Conservation (phyloP, 1,284 basidiomycete genomes). For the Boletellus deceptivus region DNA sequence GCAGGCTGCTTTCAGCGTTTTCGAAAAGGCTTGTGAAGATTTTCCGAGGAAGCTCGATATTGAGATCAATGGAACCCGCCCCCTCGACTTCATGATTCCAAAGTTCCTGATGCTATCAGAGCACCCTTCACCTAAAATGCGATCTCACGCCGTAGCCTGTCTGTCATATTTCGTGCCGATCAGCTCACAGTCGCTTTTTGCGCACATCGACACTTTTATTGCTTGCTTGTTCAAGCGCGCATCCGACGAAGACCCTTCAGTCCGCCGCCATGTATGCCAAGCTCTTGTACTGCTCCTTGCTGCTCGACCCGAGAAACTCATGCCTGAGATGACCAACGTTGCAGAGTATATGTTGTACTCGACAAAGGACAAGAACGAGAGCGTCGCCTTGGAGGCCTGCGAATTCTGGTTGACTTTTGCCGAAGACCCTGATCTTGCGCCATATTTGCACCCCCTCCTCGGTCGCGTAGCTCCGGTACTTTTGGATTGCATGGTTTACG, state of each 20-base stretch:
- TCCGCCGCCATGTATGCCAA: constrained; percentile 95
- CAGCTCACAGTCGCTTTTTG: constrained; percentile 78
- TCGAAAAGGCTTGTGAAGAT: constrained; percentile 97
- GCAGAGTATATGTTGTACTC: constrained; percentile 99
- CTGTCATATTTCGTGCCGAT: constrained; percentile 92
- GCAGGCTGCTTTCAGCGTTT: constrained; percentile 90
- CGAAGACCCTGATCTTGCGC: constrained; percentile 85
- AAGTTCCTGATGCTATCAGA: constrained; percentile 88
- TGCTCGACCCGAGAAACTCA: constrained; percentile 91
- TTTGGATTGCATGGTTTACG: constrained; percentile 96
- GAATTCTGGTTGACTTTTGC: constrained; percentile 99
- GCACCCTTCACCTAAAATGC: constrained; percentile 84
- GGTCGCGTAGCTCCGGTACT: constrained; percentile 89
- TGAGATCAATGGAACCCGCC: constrained; percentile 82
- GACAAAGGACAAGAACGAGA: constrained; percentile 94
- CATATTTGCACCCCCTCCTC: constrained; percentile 84
- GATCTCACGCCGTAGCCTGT: constrained; percentile 90
- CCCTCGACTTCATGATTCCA: constrained; percentile 92
- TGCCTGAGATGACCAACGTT: constrained; percentile 94
- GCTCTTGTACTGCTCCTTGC: constrained; percentile 92
- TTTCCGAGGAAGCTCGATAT: constrained; percentile 95
- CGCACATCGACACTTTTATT: constrained; percentile 92
- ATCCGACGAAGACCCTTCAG: constrained; percentile 88
- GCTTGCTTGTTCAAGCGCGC: constrained; percentile 93
- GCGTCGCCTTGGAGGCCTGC: constrained; percentile 94